A percentile compares a stretch with the other conserved stretches of the same genome.
Conservation (phyloP, 495 filamentous ascomycete species). For the Podospora pseudoanserina region DNA sequence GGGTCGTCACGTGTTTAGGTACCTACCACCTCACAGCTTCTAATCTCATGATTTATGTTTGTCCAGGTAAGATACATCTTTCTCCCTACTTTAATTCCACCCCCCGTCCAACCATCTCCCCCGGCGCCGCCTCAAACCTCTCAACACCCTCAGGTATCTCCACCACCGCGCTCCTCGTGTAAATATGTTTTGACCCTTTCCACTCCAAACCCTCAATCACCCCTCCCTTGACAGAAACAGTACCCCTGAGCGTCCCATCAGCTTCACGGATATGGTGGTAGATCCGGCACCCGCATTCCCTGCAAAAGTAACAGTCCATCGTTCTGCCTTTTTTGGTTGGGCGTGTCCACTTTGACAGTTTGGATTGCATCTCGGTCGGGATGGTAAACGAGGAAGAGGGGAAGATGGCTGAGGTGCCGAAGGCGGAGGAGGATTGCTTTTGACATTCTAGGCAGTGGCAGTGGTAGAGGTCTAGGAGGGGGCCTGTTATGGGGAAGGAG, state of each 20-base stretch:
- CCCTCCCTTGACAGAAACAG: slow-evolving; percentile 50
- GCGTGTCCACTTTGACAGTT: slow-evolving; percentile 40
- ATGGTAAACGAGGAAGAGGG: slow-evolving; percentile 50
- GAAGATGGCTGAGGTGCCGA: slow-evolving; percentile 52
- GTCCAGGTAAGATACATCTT: not conserved
- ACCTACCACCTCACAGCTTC: no score
- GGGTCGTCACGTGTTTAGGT: no score
- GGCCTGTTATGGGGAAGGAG: slow-evolving; percentile 40
- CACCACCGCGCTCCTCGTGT: slow-evolving; percentile 39
- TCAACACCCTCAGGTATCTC: slow-evolving; percentile 52
- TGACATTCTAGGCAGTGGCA: slow-evolving; percentile 62
- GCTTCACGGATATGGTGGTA: slow-evolving; percentile 44
- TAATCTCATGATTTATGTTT: not conserved
- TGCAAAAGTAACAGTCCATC: slow-evolving; percentile 54
- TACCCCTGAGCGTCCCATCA: slow-evolving; percentile 33
- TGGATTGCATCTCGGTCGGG: slow-evolving; percentile 26
- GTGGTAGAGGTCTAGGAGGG: slow-evolving; percentile 47
- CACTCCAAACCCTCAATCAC: slow-evolving; percentile 44
- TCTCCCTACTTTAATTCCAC: not conserved
- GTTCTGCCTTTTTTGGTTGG: slow-evolving; percentile 38
- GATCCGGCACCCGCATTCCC: slow-evolving; percentile 47
- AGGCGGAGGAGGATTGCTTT: slow-evolving; percentile 56
- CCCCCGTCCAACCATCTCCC: slow-evolving; percentile 17
- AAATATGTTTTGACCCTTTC: slow-evolving; percentile 41
- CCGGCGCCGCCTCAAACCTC: slow-evolving; percentile 36